These are phyloP conservation scores for Alternaria sp. DNA, from an alignment of 2,329 filamentous ascomycete species.

Conservation along the genomic window DNA sequence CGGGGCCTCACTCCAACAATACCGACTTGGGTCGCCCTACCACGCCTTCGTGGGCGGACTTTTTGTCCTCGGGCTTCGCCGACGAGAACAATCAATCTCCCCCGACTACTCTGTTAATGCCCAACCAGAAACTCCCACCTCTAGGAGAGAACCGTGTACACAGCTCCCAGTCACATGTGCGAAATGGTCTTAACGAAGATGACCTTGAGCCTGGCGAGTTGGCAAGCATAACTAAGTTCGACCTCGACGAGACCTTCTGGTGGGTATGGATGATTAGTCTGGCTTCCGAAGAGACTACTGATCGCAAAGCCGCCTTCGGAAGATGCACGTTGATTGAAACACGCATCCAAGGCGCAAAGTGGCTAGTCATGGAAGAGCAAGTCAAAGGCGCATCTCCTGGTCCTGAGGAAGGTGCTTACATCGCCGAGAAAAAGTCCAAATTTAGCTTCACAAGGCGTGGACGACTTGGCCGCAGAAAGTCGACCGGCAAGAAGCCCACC, in stretches of 20 bases:
- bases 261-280: constrained; percentile 99
- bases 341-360: constrained; percentile 78
- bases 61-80: constrained; percentile 90
- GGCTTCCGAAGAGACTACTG: constrained; percentile 84
- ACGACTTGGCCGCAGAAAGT: constrained; percentile 66
- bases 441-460: constrained; percentile 84
- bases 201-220: constrained; percentile 89
- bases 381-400: constrained; percentile 91
- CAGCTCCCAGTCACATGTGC: constrained; percentile 82
- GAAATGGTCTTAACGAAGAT: constrained; percentile 70
- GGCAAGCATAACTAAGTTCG: constrained; percentile 85
- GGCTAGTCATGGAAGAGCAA: constrained; percentile 96
- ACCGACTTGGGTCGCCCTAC: constrained; percentile 80
- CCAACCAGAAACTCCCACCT: constrained; percentile 91
- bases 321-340: constrained; percentile 94
- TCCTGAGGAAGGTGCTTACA: constrained; percentile 84
- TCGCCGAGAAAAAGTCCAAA: constrained; percentile 94
- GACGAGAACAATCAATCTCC: constrained; percentile 75
- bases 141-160: constrained; percentile 77
- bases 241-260: constrained; percentile 97
- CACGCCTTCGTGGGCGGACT: constrained; percentile 98
- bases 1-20: constrained; percentile 72
- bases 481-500: constrained; percentile 54
- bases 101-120: constrained; percentile 77
- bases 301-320: constrained; percentile 91